phyloP scores from a whole-genome alignment of 352 stramenopile genomes.

The Phytopythium mirpurense region DNA sequence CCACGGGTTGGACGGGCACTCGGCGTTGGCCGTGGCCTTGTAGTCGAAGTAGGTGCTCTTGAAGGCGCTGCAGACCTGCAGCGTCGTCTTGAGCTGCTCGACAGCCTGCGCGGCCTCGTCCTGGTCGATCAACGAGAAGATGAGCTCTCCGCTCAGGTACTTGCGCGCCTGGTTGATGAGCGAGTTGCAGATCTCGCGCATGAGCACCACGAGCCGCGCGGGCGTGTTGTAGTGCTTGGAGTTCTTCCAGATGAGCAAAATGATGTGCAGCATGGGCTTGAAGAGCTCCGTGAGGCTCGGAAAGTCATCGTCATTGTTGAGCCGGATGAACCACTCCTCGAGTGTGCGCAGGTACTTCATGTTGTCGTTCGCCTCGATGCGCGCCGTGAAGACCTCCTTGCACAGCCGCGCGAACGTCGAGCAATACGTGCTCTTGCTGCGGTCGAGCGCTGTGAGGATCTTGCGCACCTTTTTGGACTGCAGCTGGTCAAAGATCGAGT shows the following conservation, averaged over 20 bases:
- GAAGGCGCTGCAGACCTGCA: conserved; percentile 94
- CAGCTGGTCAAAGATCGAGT: conserved; percentile 94
- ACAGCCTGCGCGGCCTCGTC: conserved; percentile 93
- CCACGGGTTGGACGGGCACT: conserved; percentile 98
- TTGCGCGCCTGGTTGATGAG: conserved; percentile 92
- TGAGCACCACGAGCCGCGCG: conserved; percentile 93
- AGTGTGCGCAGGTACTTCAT: conserved; percentile 97
- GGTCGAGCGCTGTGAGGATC: conserved; percentile 93
- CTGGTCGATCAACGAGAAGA: conserved; percentile 96
- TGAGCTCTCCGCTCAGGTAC: conserved; percentile 93
- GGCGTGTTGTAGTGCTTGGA: conserved; percentile 98
- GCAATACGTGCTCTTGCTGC: conserved; percentile 96
- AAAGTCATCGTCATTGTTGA: conserved; percentile 95
- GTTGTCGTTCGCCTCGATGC: conserved; percentile 97
- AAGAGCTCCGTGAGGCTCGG: conserved; percentile 90
- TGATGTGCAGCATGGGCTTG: conserved; percentile 98
- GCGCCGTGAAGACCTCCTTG: conserved; percentile 96
- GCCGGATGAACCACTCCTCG: conserved; percentile 95
- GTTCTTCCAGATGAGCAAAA: conserved; percentile 99
- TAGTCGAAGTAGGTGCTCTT: conserved; percentile 99
- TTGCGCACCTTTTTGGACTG: conserved; percentile 93
- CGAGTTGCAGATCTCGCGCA: conserved; percentile 98
- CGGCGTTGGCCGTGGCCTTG: conserved; percentile 94
- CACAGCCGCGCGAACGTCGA: conserved; percentile 95
- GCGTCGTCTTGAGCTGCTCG: conserved; percentile 92